Percentiles rank a stretch among this genome's conserved stretches.
These are phyloP conservation scores for Steccherinum ochraceum DNA, from an alignment of 768 basidiomycete genomes.

Conservation along the genomic window DNA sequence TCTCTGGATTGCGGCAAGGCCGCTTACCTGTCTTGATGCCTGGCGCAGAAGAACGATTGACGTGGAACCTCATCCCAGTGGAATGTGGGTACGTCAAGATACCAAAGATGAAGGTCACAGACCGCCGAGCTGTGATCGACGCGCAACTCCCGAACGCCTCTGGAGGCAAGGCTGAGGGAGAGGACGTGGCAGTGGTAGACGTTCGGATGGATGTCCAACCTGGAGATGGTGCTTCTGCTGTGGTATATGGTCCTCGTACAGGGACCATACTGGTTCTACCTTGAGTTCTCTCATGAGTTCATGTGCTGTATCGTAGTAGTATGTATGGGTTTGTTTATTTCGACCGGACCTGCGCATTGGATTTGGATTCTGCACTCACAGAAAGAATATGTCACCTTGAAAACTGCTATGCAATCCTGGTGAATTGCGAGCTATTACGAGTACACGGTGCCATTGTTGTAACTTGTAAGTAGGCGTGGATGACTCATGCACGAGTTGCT, in stretches of 20 bases:
- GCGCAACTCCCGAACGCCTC: not conserved
- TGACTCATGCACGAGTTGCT: too few species aligned
- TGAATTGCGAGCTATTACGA: too few species aligned
- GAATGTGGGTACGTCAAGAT: slow-evolving; percentile 65
- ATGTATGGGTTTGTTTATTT: too few species aligned
- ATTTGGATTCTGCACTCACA: too few species aligned
- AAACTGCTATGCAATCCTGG: too few species aligned
- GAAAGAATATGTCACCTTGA: too few species aligned
- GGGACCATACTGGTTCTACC: not conserved
- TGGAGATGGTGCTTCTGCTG: not conserved
- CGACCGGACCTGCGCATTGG: too few species aligned
- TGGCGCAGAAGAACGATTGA: slow-evolving; percentile 56
- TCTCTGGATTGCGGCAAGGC: slow-evolving; percentile 66
- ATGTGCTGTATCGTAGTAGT: too few species aligned
- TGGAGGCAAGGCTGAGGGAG: not conserved
- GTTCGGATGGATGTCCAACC: not conserved
- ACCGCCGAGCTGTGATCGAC: slow-evolving; percentile 21
- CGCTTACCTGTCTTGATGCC: slow-evolving; percentile 71
- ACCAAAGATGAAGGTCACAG: slow-evolving; percentile 55
- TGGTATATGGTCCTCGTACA: not conserved
- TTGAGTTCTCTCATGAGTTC: too few species aligned
- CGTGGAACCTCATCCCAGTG: slow-evolving; percentile 67
- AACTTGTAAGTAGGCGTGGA: too few species aligned
- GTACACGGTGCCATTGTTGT: too few species aligned
- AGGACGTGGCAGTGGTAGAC: not conserved